These are phyloP conservation scores for Colletotrichum sp. DNA, from an alignment of 2,329 filamentous ascomycete species.

Conservation along the genomic window DNA sequence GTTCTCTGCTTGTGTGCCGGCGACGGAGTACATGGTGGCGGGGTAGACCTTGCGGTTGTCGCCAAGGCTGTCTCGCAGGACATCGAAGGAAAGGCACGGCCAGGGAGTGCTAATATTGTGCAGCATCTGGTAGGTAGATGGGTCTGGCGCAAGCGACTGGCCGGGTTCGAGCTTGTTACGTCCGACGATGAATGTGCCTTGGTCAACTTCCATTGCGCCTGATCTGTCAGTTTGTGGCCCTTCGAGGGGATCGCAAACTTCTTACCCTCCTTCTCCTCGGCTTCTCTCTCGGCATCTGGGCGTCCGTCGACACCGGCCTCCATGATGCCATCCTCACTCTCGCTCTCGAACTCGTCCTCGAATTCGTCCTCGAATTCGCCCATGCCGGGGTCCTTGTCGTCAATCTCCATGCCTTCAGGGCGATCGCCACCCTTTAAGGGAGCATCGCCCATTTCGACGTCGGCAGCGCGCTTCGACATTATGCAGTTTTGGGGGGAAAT, in stretches of 20 bases:
- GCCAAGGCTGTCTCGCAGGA: constrained; percentile 83
- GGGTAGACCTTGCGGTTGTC: constrained; percentile 93
- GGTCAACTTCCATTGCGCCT: constrained; percentile 91
- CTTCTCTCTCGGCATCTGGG: constrained; percentile 90
- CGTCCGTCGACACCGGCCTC: constrained; percentile 93
- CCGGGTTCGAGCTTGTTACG: constrained; percentile 89
- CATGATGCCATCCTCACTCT: constrained; percentile 87
- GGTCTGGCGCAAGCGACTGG: constrained; percentile 88
- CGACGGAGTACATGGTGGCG: constrained; percentile 91
- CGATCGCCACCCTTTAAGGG: constrained; percentile 66
- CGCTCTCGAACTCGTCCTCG: constrained; percentile 88
- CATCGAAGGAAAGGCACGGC: constrained; percentile 96
- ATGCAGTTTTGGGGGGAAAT: neutral
- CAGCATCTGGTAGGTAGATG: constrained; percentile 97
- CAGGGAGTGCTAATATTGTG: constrained; percentile 93
- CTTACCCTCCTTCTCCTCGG: constrained; percentile 77
- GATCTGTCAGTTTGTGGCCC: constrained; percentile 11
- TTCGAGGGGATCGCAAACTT: neutral
- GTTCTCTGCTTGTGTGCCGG: constrained; percentile 88
- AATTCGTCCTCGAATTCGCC: constrained; percentile 96
- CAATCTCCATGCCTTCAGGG: constrained; percentile 69
- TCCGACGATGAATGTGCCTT: constrained; percentile 94
- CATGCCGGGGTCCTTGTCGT: constrained; percentile 59
- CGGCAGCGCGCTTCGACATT: constrained; percentile 67
- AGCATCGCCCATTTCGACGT: constrained; percentile 47